These are phyloP conservation scores for Neurospora hispaniola DNA, from an alignment of 495 filamentous ascomycete genomes.

Conservation along the genomic window DNA sequence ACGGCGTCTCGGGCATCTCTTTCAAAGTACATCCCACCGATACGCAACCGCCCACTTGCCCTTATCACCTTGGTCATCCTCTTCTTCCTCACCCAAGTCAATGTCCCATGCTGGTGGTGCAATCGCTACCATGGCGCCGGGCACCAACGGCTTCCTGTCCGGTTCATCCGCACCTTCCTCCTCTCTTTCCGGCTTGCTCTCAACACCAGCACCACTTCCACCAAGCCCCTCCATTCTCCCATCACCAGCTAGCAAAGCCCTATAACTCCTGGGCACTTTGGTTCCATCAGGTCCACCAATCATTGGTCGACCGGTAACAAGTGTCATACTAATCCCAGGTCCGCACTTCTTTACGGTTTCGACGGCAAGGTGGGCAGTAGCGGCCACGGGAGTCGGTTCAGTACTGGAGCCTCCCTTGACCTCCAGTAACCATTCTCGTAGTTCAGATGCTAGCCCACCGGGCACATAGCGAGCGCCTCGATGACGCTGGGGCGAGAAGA, in stretches of 20 bases:
- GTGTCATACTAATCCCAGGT: slow-evolving; percentile 7
- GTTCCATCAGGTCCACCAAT: not conserved
- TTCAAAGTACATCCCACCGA: slow-evolving; percentile 26
- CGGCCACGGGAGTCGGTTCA: not conserved
- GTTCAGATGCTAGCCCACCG: slow-evolving; percentile 32
- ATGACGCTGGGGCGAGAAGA: slow-evolving; percentile 33
- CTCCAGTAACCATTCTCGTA: slow-evolving; percentile 37
- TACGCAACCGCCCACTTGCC: slow-evolving; percentile 34
- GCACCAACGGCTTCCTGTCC: slow-evolving; percentile 8
- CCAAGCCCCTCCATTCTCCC: slow-evolving; percentile 11
- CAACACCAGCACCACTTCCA: not conserved
- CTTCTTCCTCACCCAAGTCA: slow-evolving; percentile 17
- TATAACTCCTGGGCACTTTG: not conserved
- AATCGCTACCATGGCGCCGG: slow-evolving; percentile 26
- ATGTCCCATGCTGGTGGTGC: slow-evolving; percentile 36
- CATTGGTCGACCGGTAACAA: slow-evolving; percentile 7
- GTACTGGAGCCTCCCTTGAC: slow-evolving; percentile 22
- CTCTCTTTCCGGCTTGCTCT: not conserved
- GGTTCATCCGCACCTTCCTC: slow-evolving; percentile 16
- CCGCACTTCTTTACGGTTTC: slow-evolving; percentile 12
- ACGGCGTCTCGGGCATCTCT: not conserved
- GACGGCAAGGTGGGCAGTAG: slow-evolving; percentile 13
- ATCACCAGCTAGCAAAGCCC: slow-evolving; percentile 30
- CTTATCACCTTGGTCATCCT: not conserved
- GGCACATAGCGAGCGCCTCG: slow-evolving; percentile 24